These are phyloP conservation scores for Penicillium sp. DNA, from an alignment of 2,329 filamentous ascomycete species.

Conservation along the genomic window DNA sequence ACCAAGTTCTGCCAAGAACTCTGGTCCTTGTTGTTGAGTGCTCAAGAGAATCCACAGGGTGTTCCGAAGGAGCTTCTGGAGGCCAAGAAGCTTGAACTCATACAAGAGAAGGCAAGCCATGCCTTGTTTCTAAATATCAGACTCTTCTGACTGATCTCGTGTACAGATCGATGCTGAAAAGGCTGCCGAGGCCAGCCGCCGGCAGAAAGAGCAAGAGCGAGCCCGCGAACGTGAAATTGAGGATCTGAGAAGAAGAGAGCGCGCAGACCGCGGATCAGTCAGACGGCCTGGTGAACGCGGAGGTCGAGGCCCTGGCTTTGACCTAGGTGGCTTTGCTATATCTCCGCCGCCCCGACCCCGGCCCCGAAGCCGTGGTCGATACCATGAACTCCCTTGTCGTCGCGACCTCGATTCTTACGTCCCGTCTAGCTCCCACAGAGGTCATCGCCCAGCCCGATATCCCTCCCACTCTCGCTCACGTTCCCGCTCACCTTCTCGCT, in stretches of 20 bases:
- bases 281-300: conserved; percentile 35
- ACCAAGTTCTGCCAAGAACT: conserved; percentile 85
- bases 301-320: conserved; percentile 37
- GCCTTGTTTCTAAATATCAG: background rate
- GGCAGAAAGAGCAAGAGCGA: conserved; percentile 65
- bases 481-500: conserved; percentile 19
- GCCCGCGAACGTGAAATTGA: conserved; percentile 67
- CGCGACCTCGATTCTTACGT: conserved; percentile 57
- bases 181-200: conserved; percentile 69
- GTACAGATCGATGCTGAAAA: conserved; percentile 73
- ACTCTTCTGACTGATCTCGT: conserved; percentile 10
- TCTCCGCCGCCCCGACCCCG: conserved; percentile 51
- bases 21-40: conserved; percentile 87
- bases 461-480: conserved; percentile 30
- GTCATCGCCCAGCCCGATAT: conserved; percentile 39
- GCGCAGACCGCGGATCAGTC: conserved; percentile 38
- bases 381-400: conserved; percentile 45
- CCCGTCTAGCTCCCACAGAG: conserved; percentile 43
- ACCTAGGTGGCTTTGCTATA: conserved; percentile 46
- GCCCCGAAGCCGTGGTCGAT: conserved; percentile 45
- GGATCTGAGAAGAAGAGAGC: conserved; percentile 57
- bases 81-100: conserved; percentile 90
- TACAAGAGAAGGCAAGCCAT: conserved; percentile 76
- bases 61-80: conserved; percentile 92
- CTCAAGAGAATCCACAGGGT: conserved; percentile 79